Evolutionary conservation across 1,284 basidiomycete species (phyloP), one percentile per base, ranked within the genome.

Genomic region (Cystobasidium pallidum): DNA sequence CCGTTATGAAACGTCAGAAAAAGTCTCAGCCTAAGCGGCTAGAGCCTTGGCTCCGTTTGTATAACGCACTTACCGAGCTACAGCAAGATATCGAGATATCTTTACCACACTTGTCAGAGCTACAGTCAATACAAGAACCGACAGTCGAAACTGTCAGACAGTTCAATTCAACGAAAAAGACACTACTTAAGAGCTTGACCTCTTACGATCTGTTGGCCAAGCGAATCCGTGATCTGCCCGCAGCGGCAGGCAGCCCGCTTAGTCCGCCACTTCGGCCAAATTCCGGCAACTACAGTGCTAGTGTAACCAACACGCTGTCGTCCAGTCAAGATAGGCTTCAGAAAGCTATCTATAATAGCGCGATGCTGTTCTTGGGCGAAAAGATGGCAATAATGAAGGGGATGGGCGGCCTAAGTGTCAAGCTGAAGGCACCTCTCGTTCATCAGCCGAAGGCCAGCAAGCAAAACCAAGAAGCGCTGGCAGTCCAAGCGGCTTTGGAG

Each of bases 191-290:
- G 55, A 74, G 54, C 76, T 77, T 76, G 74, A 78, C 76, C 51
- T 80, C 75, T 66, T 98, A 97, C 81, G 95, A 99, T 78, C 86
- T 87, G 54, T 82, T 97, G 3, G 86, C 92, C 0, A 95, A 94
- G 79, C 88, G 89, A 39, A 91, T 98, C 76, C 86, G 87, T 63
- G 84, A 83, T 73, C 81, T 95, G 24, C 89, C 90, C 0, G 58
- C 76, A 3, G 51, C 65, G 19, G 47, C 39, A 7, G 61, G 45
- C 45, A 26, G 63, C 26, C 54, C 88, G 83, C 28, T 84, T 84
- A 1, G 82, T 84, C 1, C 88, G 87, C 1, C 87, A 88, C 34
- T 43, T 19, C 28, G 30, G 17, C 17, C 67, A n/a, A 70, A 24
- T 62, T 17, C 39, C 8, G 32, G 45, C 24, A 19, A n/a, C 3